A percentile compares a stretch with the other conserved stretches of the same genome.
Conservation (phyloP, 1,284 basidiomycete genomes). For the Tremellales sp. region DNA sequence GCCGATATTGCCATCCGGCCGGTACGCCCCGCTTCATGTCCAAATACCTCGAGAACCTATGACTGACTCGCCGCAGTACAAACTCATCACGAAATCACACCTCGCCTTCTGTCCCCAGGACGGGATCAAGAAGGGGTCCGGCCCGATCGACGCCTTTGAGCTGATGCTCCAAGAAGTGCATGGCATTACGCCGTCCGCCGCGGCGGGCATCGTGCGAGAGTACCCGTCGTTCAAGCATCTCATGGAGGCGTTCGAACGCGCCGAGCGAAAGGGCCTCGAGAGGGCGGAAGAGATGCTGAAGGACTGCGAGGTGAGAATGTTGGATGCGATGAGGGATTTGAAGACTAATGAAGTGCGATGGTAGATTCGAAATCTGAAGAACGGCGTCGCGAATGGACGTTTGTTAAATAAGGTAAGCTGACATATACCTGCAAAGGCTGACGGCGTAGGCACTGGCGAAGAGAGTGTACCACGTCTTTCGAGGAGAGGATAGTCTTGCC, state of each 20-base stretch:
- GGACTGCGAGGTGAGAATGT: constrained; percentile 34
- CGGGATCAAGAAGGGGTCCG: constrained; percentile 23
- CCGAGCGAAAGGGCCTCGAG: constrained; percentile 20
- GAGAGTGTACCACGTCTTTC: constrained; percentile 34
- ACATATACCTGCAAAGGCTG: constrained; percentile 2
- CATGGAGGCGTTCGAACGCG: constrained; percentile 42
- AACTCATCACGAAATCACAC: constrained; percentile 45
- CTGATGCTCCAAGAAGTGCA: constrained; percentile 48
- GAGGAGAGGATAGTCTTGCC: constrained; percentile 37
- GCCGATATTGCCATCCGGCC: constrained; percentile 47
- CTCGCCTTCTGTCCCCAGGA: constrained; percentile 43
- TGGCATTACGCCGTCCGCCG: constrained; percentile 41
- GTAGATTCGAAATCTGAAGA: constrained; percentile 26
- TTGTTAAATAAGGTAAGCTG: constrained; percentile 33
- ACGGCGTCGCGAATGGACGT: constrained; percentile 32
- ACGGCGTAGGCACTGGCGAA: constrained; percentile 29
- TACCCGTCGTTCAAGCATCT: constrained; percentile 35
- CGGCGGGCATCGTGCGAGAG: constrained; percentile 31
- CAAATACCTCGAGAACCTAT: not conserved
- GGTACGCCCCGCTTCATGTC: constrained; percentile 21
- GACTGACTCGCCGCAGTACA: constrained; percentile 25
- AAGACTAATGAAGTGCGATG: not conserved
- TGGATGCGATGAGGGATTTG: not conserved
- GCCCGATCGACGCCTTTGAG: constrained; percentile 31
- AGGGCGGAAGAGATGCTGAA: constrained; percentile 32